Evolutionary conservation across 1,284 basidiomycete species (phyloP), one percentile per base, ranked within the genome.

Genomic region (Cryptococcus sp.): DNA sequence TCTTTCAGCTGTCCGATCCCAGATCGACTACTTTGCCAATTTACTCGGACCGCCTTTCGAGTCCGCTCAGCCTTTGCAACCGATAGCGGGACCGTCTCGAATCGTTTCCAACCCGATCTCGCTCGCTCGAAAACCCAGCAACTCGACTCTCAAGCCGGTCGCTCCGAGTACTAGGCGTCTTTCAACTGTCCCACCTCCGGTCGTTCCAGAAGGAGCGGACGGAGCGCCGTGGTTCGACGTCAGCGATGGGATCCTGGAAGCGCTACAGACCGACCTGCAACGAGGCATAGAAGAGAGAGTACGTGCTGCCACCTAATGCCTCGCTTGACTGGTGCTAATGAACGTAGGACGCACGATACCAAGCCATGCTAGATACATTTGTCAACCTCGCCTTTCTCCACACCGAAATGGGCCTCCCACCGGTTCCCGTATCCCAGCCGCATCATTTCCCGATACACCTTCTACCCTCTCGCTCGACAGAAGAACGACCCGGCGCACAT

Each of bases 381-480:
- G 58, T 62, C 51, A 62, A 69, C 40, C 56, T 74, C 3, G 53
- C 60, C 7, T 73, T 64, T 59, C 55, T 68, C 21, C 69, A 69
- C 47, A 43, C 48, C 43, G 72, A 74, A 49, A 63, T 74, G 14
- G 57, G 53, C 10, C 52, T 74, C 14, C 67, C 67, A 1, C 55
- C 65, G 0, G 42, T 69, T 2, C 59, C 60, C 10, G 43, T 52
- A 2, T 52, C 58, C 2, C 47, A 47, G 19, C 57, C 59, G 19
- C 58, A 64, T 47, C 50, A 56, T 23, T 59, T 71, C 40, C 66
- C 68, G 2, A 22, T 48, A 11, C 53, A 63, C 14, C 57, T 72
- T 5, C 42, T 68, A 9, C 66, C 68, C 0, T 43, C 57, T 0
- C 31, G 46, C 2, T 21, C 34, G 0, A 51, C 48, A 10, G 66